Evolutionary conservation across 2,329 filamentous ascomycete species (phyloP), one percentile per base, ranked within the genome.

Genomic region (Talaromyces pinophilus): DNA sequence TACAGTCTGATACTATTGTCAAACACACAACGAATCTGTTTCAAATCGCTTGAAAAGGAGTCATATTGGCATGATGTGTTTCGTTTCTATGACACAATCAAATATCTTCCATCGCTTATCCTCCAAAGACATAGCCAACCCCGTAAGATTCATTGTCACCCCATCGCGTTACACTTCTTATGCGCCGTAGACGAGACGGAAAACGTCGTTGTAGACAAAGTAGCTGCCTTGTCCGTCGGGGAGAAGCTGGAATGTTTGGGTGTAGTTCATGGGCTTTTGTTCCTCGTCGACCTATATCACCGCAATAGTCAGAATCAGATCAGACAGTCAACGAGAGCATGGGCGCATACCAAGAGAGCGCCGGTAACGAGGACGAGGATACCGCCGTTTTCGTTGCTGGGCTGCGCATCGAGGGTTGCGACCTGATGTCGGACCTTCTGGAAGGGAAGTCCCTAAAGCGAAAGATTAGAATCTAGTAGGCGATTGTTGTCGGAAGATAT

Each of bases 171-270:
- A 30, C 30, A 54, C 68, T 70, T 68, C 72, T 62, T 67, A 67
- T 30, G 72, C 72, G 60, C 73, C 70, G 81, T 91, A 94, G 72
- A 97, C 87, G 69, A 98, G 87, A 82, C 92, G 92, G 88, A 98
- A 98, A 78, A 98, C 82, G 80, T 98, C 94, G 85, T 98, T 97
- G 83, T 89, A 90, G 77, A 98, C 91, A 79, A 87, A 97, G 84
- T 90, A 97, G 81, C 85, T 88, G 72, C 88, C 90, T 61, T 74
- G 71, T 33, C 80, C 80, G 64, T 92, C 90, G 68, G 88, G 89
- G 71, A 88, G 80, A 69, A 98, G 89, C 80, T 96, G 91, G 87
- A 98, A 98, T 65, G 87, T 82, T 83, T 98, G 93, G 65, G 89
- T 89, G 82, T 93, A 99, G 86, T 87, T 93, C 90, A 97, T 95